Evolutionary conservation across 1,139 yeast genomes (phyloP).

Genomic region (Kodamaea sp.): DNA sequence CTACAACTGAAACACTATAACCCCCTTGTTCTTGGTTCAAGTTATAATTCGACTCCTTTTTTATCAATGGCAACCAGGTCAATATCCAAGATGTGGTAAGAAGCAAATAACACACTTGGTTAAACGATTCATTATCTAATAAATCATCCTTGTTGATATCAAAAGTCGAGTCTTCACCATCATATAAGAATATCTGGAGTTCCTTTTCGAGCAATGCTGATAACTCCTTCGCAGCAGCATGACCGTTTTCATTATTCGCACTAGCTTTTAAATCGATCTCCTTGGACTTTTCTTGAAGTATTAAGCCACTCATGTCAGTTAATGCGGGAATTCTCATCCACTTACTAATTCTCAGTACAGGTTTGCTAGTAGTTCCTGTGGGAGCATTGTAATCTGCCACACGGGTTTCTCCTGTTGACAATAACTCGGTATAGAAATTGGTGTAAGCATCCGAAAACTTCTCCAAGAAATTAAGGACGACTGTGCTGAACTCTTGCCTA

Average conservation of each 20-base stretch:
- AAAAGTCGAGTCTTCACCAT: slow-evolving; percentile 20
- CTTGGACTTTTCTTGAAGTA: slow-evolving; percentile 19
- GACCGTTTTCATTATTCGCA: slow-evolving; percentile 8
- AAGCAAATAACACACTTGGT: slow-evolving; percentile 50
- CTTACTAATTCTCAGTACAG: slow-evolving; percentile 34
- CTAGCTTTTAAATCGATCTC: neutral
- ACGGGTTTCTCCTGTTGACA: slow-evolving; percentile 15
- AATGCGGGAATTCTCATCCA: slow-evolving; percentile 48
- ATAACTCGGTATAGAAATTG: slow-evolving; percentile 32
- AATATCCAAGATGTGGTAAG: slow-evolving; percentile 50
- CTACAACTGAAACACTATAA: slow-evolving; percentile 35
- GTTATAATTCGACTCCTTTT: slow-evolving; percentile 41
- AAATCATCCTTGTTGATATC: slow-evolving; percentile 43
- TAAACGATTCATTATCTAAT: slow-evolving; percentile 46
- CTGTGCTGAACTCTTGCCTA: slow-evolving; percentile 51
- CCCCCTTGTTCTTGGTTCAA: slow-evolving; percentile 25
- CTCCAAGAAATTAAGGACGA: slow-evolving; percentile 40
- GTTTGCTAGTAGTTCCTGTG: slow-evolving; percentile 18
- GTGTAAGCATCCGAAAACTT: slow-evolving; percentile 34
- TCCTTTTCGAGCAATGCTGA: slow-evolving; percentile 28
- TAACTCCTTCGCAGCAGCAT: neutral
- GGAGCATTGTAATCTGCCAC: slow-evolving; percentile 6
- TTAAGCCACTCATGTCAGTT: slow-evolving; percentile 32
- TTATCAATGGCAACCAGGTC: slow-evolving; percentile 56
- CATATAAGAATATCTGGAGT: slow-evolving; percentile 33